These are phyloP conservation scores for Heracleum sosnowskyi DNA, from an alignment of 129 eudicot species.

Conservation along the genomic window DNA sequence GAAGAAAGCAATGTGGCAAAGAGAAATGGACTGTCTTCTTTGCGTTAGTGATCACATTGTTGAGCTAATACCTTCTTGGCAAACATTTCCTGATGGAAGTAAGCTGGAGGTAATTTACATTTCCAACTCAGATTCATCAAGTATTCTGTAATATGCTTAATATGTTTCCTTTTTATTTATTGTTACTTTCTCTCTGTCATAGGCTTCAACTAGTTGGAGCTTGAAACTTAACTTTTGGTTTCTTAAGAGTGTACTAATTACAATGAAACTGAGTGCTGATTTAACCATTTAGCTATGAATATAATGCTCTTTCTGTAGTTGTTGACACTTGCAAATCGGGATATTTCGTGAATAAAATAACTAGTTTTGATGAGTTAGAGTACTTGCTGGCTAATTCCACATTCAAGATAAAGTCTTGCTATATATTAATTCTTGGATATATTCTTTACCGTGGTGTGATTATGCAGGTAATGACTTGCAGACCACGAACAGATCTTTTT, in stretches of 20 bases:
- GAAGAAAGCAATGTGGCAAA: slow-evolving; percentile 80
- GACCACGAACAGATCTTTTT: slow-evolving; percentile 70
- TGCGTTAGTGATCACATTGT: slow-evolving; percentile 88
- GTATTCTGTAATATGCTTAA: not conserved
- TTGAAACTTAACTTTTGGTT: not conserved
- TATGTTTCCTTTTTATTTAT: not conserved
- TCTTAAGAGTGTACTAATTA: not conserved
- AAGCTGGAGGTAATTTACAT: slow-evolving; percentile 66
- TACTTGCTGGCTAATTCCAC: not conserved
- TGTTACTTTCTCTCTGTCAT: not conserved
- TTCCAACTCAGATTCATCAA: not conserved
- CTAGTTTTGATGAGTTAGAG: not conserved
- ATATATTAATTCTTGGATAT: not conserved
- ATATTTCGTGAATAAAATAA: not conserved
- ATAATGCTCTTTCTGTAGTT: not conserved
- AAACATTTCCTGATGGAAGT: slow-evolving; percentile 80
- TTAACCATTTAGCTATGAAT: not conserved
- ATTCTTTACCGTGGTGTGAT: not conserved
- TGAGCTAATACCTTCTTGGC: slow-evolving; percentile 83
- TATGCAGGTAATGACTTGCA: slow-evolving; percentile 82
- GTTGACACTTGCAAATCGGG: not conserved
- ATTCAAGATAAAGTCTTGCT: not conserved
- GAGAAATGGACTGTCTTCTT: slow-evolving; percentile 90
- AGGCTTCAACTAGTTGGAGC: not conserved
- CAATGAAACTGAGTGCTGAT: not conserved